phyloP scores from a whole-genome alignment of 2,329 filamentous ascomycete species.

The Delphinella strobiligena region DNA sequence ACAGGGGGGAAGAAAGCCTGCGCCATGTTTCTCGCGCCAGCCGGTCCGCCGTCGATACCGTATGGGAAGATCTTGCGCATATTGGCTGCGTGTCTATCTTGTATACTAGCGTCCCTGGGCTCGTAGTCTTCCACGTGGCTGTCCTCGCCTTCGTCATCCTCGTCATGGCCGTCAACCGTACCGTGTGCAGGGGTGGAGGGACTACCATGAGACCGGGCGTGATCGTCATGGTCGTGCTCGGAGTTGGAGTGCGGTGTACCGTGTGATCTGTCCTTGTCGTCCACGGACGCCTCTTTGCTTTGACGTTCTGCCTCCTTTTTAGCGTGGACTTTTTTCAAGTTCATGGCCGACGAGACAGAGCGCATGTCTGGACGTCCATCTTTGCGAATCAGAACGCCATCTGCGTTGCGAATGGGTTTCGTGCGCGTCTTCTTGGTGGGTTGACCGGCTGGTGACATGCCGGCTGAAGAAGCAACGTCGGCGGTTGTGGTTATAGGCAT shows the following conservation, averaged over 20 bases:
- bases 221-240: constrained; percentile 4
- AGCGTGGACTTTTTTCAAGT: constrained; percentile 38
- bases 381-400: constrained; percentile 39
- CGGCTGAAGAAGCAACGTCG: constrained; percentile 2
- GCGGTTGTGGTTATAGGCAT: constrained; percentile 6
- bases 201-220: too few species aligned
- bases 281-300: constrained; percentile 15
- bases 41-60: constrained; percentile 10
- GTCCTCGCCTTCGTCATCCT: not conserved
- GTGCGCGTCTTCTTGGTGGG: constrained; percentile 36
- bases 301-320: constrained; percentile 31
- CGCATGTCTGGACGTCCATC: constrained; percentile 40
- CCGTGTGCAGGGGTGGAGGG: too few species aligned
- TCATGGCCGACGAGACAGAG: constrained; percentile 39
- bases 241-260: constrained; percentile 2
- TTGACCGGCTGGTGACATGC: constrained; percentile 11
- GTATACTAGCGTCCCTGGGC: too few species aligned
- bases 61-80: constrained; percentile 20
- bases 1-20: constrained; percentile 14
- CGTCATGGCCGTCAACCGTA: too few species aligned
- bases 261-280: constrained; percentile 2
- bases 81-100: constrained; percentile 16
- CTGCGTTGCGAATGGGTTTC: constrained; percentile 37
- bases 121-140: not conserved
- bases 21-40: constrained; percentile 9